Evolutionary conservation across 768 basidiomycete genomes (phyloP), one percentile per base, ranked within the genome.

Genomic region (Phallus indusiatus): DNA sequence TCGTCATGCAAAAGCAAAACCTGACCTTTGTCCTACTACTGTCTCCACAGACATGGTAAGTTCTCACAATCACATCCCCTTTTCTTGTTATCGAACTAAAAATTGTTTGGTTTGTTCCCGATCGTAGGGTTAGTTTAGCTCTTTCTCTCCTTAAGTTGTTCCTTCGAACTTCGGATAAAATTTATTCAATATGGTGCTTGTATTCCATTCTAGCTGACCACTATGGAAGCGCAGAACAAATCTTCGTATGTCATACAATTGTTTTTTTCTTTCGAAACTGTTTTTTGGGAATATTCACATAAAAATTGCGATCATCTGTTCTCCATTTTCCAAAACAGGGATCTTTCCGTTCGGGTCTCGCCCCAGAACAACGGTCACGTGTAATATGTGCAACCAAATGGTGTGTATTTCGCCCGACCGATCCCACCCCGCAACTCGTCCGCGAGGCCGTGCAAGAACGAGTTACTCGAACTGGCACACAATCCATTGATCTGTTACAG

Each of bases 311-410:
- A 36, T 47, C 33, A 16, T 59, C n/a, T 54, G 48, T n/a, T 61
- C 51, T 50, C 20, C 37, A 66, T 59, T 69, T 28, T 28, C 2
- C 28, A 2, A 42, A 42, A 42, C 12, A 91, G 89, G 90, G 89
- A 12, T 81, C 86, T 68, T 88, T 87, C 71, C 78, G 78, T 64
- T 66, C 47, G 24, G 72, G 62, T 73, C 77, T 12, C 69, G 81
- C 17, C 68, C 74, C 49, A 34, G 24, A 59, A 28, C 62, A 71
- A 33, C 66, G 76, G 28, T 66, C 73, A 37, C 64, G 70, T 2
- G 76, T 87, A 10, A 62, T 91, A 22, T 86, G 88, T 47, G 88
- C 85, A 1, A 93, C 91, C 1, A 93, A 93, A 67, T 93, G 88
- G 88, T 91, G 89, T 68, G 80, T 89, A 14, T 91, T 91, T 73